Evolutionary conservation across 2,329 filamentous ascomycete species (phyloP).

Genomic region (Neospermospora avenae): DNA sequence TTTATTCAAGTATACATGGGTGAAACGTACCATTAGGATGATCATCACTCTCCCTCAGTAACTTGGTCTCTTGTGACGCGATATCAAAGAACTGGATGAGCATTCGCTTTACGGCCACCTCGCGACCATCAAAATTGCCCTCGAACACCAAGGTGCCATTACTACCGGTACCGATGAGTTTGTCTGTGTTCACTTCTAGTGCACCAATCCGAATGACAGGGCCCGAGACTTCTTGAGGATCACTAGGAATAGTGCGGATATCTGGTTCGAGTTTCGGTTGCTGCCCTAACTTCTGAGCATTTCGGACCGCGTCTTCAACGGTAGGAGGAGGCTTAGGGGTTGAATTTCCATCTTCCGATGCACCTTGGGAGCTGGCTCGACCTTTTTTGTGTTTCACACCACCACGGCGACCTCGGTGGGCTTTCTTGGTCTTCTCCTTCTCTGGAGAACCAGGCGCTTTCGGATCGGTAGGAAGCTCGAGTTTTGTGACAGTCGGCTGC

Average conservation of each 20-base stretch:
- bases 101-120: conserved; percentile 96
- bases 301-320: conserved; percentile 58
- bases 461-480: conserved; percentile 23
- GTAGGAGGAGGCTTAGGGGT: conserved; percentile 35
- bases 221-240: conserved; percentile 58
- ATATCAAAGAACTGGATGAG: conserved; percentile 94
- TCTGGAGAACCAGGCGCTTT: conserved; percentile 40
- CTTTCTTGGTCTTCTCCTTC: conserved; percentile 56
- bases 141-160: conserved; percentile 97
- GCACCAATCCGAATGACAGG: conserved; percentile 60
- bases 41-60: conserved; percentile 89
- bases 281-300: conserved; percentile 55
- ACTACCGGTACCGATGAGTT: conserved; percentile 73
- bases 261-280: conserved; percentile 57
- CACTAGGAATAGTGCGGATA: conserved; percentile 53
- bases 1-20: background rate
- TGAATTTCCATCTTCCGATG: conserved; percentile 9
- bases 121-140: conserved; percentile 88
- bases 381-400: conserved; percentile 63
- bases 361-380: conserved; percentile 44
- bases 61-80: conserved; percentile 86
- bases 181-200: conserved; percentile 61
- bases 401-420: conserved; percentile 67
- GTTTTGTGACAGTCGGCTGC: background rate
- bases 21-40: conserved; percentile 69